Percentiles rank a stretch among this genome's conserved stretches.
Evolutionary conservation across 345 rosid species (phyloP).

Genomic region (Cardamine occulta): DNA sequence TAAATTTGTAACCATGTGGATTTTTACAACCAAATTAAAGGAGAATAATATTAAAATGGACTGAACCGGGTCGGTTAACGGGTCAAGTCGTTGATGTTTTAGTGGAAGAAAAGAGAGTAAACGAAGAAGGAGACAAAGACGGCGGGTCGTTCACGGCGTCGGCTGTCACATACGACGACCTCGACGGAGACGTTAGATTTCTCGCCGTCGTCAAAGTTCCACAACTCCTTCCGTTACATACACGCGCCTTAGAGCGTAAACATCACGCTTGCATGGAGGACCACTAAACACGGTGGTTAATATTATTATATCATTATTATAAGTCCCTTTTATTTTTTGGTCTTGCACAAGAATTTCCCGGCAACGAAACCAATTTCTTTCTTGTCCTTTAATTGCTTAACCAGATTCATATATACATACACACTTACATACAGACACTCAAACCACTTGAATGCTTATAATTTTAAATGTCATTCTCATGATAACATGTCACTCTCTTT

Average conservation of each 20-base stretch:
- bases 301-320: neutral
- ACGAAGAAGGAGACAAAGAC: conserved; percentile 9
- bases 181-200: conserved; percentile 37
- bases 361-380: conserved; percentile 43
- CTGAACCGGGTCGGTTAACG: conserved; percentile 10
- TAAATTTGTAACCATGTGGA: neutral
- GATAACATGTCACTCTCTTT: conserved; percentile 9
- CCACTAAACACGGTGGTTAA: conserved; percentile 20
- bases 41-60: neutral
- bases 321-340: neutral
- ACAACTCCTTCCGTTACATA: conserved; percentile 7
- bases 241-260: conserved; percentile 27
- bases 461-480: conserved; percentile 7
- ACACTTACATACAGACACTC: conserved; percentile 10
- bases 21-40: neutral
- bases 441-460: conserved; percentile 21
- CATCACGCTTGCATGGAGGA: conserved; percentile 14
- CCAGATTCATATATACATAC: conserved; percentile 31
- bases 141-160: conserved; percentile 45
- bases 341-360: conserved; percentile 40
- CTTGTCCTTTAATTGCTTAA: conserved; percentile 46
- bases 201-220: conserved; percentile 20
- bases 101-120: conserved; percentile 27
- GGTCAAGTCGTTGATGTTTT: conserved; percentile 20
- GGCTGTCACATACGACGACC: conserved; percentile 41